These are phyloP conservation scores for Auriscalpium vulgare DNA, from an alignment of 768 basidiomycete genomes.

Conservation along the genomic window DNA sequence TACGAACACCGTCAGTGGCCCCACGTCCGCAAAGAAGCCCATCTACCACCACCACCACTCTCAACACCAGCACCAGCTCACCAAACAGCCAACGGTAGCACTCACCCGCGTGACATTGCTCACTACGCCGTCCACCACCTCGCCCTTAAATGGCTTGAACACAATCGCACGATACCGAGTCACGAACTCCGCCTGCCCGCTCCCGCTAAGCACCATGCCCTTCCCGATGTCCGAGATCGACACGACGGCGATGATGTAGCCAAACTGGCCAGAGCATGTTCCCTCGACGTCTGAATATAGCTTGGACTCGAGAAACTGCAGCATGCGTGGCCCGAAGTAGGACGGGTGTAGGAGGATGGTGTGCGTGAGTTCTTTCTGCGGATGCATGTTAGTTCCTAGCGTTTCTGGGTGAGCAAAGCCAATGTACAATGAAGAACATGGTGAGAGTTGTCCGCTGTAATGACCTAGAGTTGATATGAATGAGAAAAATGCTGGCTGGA, in stretches of 20 bases:
- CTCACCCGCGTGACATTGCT: constrained; percentile 91
- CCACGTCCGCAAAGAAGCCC: constrained; percentile 98
- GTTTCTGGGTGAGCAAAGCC: too few species aligned
- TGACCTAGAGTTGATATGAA: too few species aligned
- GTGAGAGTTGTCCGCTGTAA: too few species aligned
- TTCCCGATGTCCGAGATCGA: constrained; percentile 87
- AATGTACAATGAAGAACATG: too few species aligned
- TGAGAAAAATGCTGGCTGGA: too few species aligned
- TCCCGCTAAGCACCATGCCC: constrained; percentile 86
- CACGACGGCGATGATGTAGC: constrained; percentile 89
- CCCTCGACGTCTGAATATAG: constrained; percentile 96
- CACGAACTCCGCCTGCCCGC: constrained; percentile 93
- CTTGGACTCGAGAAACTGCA: constrained; percentile 87
- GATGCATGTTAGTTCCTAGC: too few species aligned
- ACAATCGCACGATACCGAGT: constrained; percentile 94
- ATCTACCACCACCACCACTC: constrained; percentile 47
- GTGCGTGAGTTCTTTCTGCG: constrained; percentile 92
- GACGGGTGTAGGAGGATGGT: constrained; percentile 96
- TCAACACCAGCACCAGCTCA: not conserved
- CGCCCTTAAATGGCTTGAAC: constrained; percentile 99
- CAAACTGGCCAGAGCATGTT: constrained; percentile 91
- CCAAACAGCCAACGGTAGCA: not conserved
- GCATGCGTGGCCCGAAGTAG: constrained; percentile 95
- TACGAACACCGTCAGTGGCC: constrained; percentile 90
- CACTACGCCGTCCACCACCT: constrained; percentile 95